These are phyloP conservation scores for Ajuga chamaepitys DNA, from an alignment of 257 asterid species.

Conservation along the genomic window DNA sequence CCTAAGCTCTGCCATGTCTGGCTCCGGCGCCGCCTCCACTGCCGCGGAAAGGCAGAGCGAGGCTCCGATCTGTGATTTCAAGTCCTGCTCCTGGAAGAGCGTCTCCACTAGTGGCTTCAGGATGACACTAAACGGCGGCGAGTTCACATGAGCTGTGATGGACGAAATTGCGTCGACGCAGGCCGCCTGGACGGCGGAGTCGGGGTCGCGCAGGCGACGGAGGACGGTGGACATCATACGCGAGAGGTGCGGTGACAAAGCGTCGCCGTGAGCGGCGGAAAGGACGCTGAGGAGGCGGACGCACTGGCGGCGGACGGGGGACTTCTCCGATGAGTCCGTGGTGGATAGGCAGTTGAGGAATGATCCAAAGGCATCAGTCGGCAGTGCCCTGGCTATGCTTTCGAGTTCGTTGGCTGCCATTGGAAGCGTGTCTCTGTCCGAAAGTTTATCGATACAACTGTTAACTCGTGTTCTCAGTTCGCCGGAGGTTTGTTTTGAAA, in stretches of 20 bases:
- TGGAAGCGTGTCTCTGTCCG: constrained; percentile 77
- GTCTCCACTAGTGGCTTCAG: constrained; percentile 58
- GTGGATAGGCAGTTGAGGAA: constrained; percentile 56
- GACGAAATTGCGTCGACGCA: constrained; percentile 68
- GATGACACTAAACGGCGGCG: constrained; percentile 49
- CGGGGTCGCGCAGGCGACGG: constrained; percentile 84
- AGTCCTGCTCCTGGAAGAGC: constrained; percentile 73
- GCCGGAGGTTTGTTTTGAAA: constrained; percentile 33
- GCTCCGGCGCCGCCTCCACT: constrained; percentile 67
- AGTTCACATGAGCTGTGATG: constrained; percentile 48
- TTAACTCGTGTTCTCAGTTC: constrained; percentile 56
- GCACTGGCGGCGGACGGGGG: constrained; percentile 90
- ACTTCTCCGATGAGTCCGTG: constrained; percentile 66
- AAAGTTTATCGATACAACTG: constrained; percentile 54
- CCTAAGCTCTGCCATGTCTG: constrained; percentile 51
- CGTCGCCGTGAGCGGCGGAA: constrained; percentile 72
- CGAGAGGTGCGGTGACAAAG: constrained; percentile 54
- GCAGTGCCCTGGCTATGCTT: constrained; percentile 44
- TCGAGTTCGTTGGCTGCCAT: constrained; percentile 74
- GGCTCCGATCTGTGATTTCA: constrained; percentile 68
- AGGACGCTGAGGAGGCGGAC: constrained; percentile 59
- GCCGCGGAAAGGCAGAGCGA: constrained; percentile 78
- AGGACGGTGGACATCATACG: constrained; percentile 60
- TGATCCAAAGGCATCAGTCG: constrained; percentile 47
- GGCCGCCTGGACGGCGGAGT: constrained; percentile 69